Conservation (phyloP, 768 basidiomycete genomes). For the Sporobolomyces pararoseus region DNA sequence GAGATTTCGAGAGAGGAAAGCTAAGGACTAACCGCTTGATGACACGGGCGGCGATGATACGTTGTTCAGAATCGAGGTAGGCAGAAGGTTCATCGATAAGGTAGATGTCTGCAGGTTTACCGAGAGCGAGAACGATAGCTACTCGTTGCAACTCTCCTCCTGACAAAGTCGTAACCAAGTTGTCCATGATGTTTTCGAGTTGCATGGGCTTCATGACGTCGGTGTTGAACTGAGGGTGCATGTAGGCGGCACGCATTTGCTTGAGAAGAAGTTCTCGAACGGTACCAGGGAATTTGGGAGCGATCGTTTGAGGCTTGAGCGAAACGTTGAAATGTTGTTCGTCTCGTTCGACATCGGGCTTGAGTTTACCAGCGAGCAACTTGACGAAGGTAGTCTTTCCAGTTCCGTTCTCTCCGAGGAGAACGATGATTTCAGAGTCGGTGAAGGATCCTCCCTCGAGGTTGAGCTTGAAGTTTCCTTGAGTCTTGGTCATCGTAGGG, state of each 20-base stretch:
- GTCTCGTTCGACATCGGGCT: conserved; percentile 67
- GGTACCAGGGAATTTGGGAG: conserved; percentile 94
- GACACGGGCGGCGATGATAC: conserved; percentile 95
- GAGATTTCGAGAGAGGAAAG: no score
- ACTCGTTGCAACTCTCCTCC: conserved; percentile 98
- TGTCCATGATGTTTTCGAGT: conserved; percentile 89
- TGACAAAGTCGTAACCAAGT: conserved; percentile 95
- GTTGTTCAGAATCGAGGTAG: conserved; percentile 98
- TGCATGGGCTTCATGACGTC: conserved; percentile 98
- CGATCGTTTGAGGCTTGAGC: conserved; percentile 96
- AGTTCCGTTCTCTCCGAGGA: conserved; percentile 98
- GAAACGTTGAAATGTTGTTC: conserved; percentile 75
- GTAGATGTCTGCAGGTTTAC: conserved; percentile 70
- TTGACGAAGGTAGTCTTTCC: conserved; percentile 97
- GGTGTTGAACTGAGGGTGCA: conserved; percentile 99
- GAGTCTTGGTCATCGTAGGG: conserved; percentile 94
- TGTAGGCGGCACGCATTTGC: conserved; percentile 89
- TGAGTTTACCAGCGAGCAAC: conserved; percentile 79
- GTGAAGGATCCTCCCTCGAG: conserved; percentile 87
- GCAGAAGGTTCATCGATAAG: conserved; percentile 88
- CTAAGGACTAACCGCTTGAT: conserved; percentile 73
- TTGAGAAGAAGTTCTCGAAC: conserved; percentile 91
- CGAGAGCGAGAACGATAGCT: conserved; percentile 88
- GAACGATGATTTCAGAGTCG: conserved; percentile 99
- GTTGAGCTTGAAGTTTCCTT: conserved; percentile 90